phyloP scores from a whole-genome alignment of 78 protist genomes.

The slime mould (Dictyostelium discoideum) region DNA sequence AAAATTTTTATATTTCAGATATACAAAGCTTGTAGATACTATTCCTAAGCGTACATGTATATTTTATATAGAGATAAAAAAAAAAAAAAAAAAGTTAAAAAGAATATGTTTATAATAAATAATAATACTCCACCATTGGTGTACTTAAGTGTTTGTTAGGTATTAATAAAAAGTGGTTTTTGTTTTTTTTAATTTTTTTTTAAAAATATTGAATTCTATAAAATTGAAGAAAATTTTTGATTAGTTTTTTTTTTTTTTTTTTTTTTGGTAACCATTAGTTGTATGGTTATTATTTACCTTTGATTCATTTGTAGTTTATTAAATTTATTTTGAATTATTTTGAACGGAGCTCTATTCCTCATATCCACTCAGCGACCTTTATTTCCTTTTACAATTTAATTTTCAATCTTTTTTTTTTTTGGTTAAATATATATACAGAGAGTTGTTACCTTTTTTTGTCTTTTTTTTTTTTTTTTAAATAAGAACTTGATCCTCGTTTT shows the following conservation, averaged over 20 bases:
- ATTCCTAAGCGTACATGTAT: background rate
- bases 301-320: conserved; percentile 4
- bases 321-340: background rate
- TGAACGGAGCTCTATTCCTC: background rate
- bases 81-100: conserved; percentile 3
- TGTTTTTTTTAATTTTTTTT: conserved; percentile 2
- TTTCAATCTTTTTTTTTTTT: background rate
- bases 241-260: background rate
- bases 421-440: background rate
- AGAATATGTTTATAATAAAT: background rate
- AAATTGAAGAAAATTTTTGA: background rate
- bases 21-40: background rate
- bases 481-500: background rate
- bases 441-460: background rate
- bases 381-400: background rate
- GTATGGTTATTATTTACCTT: background rate
- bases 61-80: background rate
- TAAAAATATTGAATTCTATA: background rate
- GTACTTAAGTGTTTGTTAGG: background rate
- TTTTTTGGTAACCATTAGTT: background rate
- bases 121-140: background rate
- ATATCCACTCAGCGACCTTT: background rate
- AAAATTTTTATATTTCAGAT: background rate
- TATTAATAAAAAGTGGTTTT: background rate
- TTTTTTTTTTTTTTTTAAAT: background rate